Evolutionary conservation across 352 stramenopile genomes (phyloP), one percentile per base, ranked within the genome.

Genomic region (Globisporangium heterothallicum): DNA sequence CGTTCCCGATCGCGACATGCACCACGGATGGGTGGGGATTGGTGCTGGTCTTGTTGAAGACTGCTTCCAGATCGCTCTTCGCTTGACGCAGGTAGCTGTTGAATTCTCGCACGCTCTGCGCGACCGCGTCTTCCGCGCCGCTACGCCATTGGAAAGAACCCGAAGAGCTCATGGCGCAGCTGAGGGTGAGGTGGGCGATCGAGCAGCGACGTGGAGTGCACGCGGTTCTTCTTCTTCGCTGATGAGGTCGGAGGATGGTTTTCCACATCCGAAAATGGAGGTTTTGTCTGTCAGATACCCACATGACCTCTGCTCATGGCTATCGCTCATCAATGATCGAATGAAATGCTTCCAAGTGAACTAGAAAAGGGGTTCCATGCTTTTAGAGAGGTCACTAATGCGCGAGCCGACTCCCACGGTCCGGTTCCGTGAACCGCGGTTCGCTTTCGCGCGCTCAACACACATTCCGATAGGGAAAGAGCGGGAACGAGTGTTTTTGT

Each of bases 1-100:
- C 82, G 49, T 93, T 93, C 46, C 82, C 82, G 30, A 91, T 76
- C 44, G 88, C 52, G 6, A 90, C 68, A 53, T 86, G 74, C 29
- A 93, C 56, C 6, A 43, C 56, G 4, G 13, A 47, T 3, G 16
- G 10, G 4, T 12, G 0, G 13, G 47, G 27, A 16, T 25, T 22
- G 19, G 22, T 30, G 12, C 13, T 19, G 19, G 21, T 42, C 25
- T 21, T 8, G 0, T 36, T 19, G 3, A 68, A 14, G 8, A 45
- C 9, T 2, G 53, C 42, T 14, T 42, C 16, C 6, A 71, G 40
- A 8, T 42, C 46, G 7, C 24, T 44, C 19, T 50, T 49, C 13
- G 57, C 42, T 24, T 66, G 41, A 13, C 48, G 53, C 43, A 72
- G 58, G 41, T 65, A 72, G 16, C 47, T 36, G 45, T 70, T 72